phyloP scores from a whole-genome alignment of 495 filamentous ascomycete species.

The Penicillium waksmanii region DNA sequence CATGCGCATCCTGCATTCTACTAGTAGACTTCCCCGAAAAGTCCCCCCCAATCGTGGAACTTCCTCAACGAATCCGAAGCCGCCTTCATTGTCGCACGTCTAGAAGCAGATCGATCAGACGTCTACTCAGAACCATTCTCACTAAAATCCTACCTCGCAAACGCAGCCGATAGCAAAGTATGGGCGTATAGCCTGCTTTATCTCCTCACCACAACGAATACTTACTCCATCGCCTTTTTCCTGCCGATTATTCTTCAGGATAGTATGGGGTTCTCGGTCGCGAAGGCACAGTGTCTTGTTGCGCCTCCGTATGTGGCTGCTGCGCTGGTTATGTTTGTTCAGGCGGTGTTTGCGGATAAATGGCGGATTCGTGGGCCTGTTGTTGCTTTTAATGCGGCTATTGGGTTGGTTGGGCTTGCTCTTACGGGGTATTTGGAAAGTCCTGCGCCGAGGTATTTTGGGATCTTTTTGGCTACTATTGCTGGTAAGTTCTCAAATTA shows the following conservation, averaged over 20 bases:
- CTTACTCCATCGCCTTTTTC: constrained; percentile 63
- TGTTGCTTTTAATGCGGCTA: background rate
- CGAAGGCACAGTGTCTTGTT: constrained; percentile 56
- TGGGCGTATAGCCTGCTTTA: background rate
- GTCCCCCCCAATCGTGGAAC: background rate
- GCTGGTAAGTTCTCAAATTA: background rate
- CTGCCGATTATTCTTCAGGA: constrained; percentile 65
- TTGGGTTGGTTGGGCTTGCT: background rate
- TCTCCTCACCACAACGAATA: constrained; percentile 42
- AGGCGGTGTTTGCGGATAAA: background rate
- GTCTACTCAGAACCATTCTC: background rate
- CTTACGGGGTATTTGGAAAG: background rate
- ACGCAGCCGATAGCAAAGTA: background rate
- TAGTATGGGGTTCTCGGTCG: constrained; percentile 63
- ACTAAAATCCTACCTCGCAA: background rate
- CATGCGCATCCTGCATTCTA: background rate
- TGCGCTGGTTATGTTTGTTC: constrained; percentile 50
- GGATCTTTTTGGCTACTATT: background rate
- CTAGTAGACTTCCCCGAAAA: background rate
- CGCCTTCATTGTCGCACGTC: background rate
- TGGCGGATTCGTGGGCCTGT: background rate
- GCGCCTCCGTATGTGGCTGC: constrained; percentile 61
- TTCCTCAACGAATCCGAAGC: background rate
- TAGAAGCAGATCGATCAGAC: background rate
- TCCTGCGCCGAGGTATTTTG: background rate